Evolutionary conservation across 2,329 filamentous ascomycete species (phyloP).

Genomic region (Rutstroemia sp.): DNA sequence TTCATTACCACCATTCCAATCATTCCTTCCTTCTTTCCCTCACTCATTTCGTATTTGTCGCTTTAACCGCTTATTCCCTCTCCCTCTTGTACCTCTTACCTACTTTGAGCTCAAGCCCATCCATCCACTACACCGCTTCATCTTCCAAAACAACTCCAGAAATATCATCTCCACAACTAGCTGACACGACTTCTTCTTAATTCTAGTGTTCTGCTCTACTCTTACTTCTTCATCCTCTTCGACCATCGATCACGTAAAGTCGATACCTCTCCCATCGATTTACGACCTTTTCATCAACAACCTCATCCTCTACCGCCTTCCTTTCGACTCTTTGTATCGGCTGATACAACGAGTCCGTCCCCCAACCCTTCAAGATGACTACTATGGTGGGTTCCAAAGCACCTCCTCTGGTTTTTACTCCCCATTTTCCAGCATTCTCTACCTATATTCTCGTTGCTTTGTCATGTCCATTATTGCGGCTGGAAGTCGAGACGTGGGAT

Average conservation of each 20-base stretch:
- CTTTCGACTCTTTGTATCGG: constrained; percentile 23
- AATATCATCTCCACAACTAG: neutral
- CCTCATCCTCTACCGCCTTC: neutral
- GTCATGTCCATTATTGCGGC: constrained; percentile 11
- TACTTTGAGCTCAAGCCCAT: too few species aligned
- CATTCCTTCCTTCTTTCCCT: constrained; percentile 1
- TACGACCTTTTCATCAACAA: neutral
- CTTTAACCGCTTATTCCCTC: constrained; percentile 4
- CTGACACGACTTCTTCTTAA: neutral
- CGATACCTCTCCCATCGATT: neutral
- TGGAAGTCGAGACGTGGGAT: neutral
- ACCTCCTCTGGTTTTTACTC: constrained; percentile 33
- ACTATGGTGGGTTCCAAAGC: constrained; percentile 48
- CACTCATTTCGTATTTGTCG: constrained; percentile 1
- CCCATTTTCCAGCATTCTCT: constrained; percentile 30
- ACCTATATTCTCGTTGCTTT: constrained; percentile 25
- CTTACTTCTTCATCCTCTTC: constrained; percentile 5
- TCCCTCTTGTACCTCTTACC: neutral
- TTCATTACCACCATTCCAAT: neutral
- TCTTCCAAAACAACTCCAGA: neutral
- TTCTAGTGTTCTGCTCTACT: constrained; percentile 2
- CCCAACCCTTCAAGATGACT: constrained; percentile 43
- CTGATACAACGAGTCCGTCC: constrained; percentile 30
- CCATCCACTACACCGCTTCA: neutral
- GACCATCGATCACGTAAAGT: neutral